Evolutionary conservation across 805 yeast species (phyloP).

Genomic region (Candida insectorum): DNA sequence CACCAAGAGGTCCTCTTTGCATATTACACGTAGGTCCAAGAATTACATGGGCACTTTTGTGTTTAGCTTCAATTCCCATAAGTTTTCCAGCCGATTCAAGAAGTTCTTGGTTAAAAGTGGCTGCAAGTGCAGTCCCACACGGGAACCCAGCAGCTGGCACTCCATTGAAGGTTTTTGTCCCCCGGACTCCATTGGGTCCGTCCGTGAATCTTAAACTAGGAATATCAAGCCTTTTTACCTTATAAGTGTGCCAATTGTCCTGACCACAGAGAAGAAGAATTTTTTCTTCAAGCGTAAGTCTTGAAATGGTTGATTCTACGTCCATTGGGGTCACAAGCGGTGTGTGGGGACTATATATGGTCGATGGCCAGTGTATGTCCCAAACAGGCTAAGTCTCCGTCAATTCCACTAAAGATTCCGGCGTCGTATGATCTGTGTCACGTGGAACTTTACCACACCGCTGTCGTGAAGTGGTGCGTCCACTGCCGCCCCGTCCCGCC

Average conservation of each 20-base stretch:
- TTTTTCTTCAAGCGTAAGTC: conserved; percentile 25
- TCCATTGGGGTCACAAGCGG: conserved; percentile 7
- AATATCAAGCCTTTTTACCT: conserved; percentile 36
- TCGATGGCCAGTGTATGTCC: background rate
- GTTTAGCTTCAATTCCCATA: conserved; percentile 31
- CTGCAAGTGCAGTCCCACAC: conserved; percentile 31
- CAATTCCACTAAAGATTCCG: no score
- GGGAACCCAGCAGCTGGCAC: conserved; percentile 31
- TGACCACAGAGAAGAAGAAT: conserved; percentile 26
- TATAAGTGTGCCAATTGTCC: conserved; percentile 51
- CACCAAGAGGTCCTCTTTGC: conserved; percentile 33
- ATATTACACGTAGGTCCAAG: conserved; percentile 33
- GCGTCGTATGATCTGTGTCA: background rate
- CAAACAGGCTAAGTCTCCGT: background rate
- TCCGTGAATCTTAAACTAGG: conserved; percentile 44
- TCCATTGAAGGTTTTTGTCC: conserved; percentile 25
- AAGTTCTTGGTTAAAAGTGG: conserved; percentile 35
- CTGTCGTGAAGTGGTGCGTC: background rate
- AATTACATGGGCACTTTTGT: conserved; percentile 27
- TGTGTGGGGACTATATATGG: conserved; percentile 5
- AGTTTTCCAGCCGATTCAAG: conserved; percentile 25
- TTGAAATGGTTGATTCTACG: conserved; percentile 19
- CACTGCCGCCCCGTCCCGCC: no score
- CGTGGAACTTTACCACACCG: background rate
- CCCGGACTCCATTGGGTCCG: conserved; percentile 35